phyloP scores from a whole-genome alignment of 768 basidiomycete genomes.

The Termitomyces sp. region DNA sequence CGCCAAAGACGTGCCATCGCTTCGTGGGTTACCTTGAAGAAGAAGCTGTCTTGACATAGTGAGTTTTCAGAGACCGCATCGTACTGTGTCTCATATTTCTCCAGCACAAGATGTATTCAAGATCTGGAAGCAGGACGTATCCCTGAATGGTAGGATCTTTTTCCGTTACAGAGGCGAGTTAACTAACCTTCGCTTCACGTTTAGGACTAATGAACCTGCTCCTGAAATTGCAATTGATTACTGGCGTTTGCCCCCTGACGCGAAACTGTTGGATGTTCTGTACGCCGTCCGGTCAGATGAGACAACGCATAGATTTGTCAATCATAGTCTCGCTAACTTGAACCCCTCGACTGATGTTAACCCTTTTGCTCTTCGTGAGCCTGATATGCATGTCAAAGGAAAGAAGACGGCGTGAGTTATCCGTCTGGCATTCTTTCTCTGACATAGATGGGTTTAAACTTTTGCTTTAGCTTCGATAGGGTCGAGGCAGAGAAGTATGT shows the following conservation, averaged over 20 bases:
- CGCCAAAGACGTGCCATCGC: constrained; percentile 75
- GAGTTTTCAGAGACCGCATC: constrained; percentile 22
- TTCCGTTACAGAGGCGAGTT: not conserved
- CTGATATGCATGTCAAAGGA: constrained; percentile 83
- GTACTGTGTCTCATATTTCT: constrained; percentile 1
- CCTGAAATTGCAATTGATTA: constrained; percentile 93
- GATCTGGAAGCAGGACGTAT: constrained; percentile 80
- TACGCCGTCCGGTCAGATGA: constrained; percentile 94
- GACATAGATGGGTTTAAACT: not conserved
- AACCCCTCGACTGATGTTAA: constrained; percentile 75
- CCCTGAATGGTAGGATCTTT: constrained; percentile 66
- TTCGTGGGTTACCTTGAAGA: constrained; percentile 94
- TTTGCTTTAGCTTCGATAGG: constrained; percentile 53
- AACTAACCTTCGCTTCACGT: not conserved
- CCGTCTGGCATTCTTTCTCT: not conserved
- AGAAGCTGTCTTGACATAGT: constrained; percentile 93
- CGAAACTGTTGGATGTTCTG: constrained; percentile 82
- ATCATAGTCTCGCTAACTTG: constrained; percentile 91
- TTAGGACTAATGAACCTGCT: constrained; percentile 63
- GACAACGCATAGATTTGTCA: constrained; percentile 90
- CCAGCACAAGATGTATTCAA: constrained; percentile 72
- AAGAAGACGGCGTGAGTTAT: constrained; percentile 59
- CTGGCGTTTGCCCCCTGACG: constrained; percentile 73
- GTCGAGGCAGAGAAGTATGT: constrained; percentile 63
- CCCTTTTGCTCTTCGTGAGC: constrained; percentile 85